Base-by-base conservation (phyloP, 192 early-diverging fungal genomes). In the Piromyces sp. region DNA sequence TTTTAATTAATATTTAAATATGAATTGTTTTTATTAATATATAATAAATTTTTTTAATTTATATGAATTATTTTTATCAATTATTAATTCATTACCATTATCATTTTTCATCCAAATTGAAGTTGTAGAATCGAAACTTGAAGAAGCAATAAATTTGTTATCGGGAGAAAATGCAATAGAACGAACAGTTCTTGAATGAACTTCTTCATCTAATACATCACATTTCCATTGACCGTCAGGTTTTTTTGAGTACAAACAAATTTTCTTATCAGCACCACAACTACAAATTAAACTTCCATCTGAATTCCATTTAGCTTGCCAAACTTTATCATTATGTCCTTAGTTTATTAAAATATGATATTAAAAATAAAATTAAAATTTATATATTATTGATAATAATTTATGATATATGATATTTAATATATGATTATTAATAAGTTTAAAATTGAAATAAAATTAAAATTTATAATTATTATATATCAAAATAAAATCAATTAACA, bases 141-240 rank as follows among this genome's bases (percentile, higher is more conserved):
- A 94, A 12, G 95, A 94, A 5, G 96, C 95, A 38, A 98, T 82
- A 30, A 91, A 87, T 30, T 84, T 82, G 1, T 95, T 94, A 36
- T 86, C 85, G 0, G 94, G 94, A 29, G 94, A 91, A 88, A 94
- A 98, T 12, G 93, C 91, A 31, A 95, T 89, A 30, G 91, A 92
- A n/a, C 97, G 94, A 33, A 98, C 93, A 0, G 97, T 97, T 31
- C 96, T 89, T 83, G 94, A 95, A 87, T 98, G 97, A 19, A 93
- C 93, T 81, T 93, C 94, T 81, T 95, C 94, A 28, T 97, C 86
- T 2, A 90, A 85, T 30, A 91, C 91, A 30, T 92, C 86, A 86
- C 93, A 94, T 30, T 87, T 86, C 42, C 80, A 37, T 80, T 37
- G 29, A 30, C 30, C 78, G 3, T 80, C 81, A 5, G 80, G 40